A percentile compares a stretch with the other conserved stretches of the same genome.
These are phyloP conservation scores for Cryphonectria carpinicola DNA, from an alignment of 2,329 filamentous ascomycete genomes.

Conservation along the genomic window DNA sequence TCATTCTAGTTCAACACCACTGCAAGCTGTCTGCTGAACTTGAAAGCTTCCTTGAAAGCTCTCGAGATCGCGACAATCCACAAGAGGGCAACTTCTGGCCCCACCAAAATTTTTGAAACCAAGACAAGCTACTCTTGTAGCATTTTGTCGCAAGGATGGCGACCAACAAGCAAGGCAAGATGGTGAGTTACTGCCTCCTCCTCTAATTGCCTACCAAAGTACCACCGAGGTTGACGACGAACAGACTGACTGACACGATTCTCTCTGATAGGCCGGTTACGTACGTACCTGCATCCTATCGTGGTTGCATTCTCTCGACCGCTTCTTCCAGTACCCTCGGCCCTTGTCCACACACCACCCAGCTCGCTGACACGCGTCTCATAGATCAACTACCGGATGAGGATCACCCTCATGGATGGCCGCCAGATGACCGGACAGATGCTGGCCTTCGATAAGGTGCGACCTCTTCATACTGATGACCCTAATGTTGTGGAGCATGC, in stretches of 20 bases:
- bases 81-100: constrained; percentile 41
- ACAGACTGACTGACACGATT: constrained; percentile 66
- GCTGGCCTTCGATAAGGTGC: constrained; percentile 96
- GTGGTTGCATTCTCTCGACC: not conserved
- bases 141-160: constrained; percentile 61
- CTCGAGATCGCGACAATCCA: constrained; percentile 41
- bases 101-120: constrained; percentile 52
- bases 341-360: not conserved
- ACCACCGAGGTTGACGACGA: constrained; percentile 54
- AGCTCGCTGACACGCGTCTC: constrained; percentile 35
- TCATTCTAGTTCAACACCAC: not conserved
- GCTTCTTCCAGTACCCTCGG: not conserved
- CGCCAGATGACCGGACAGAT: constrained; percentile 97
- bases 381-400: constrained; percentile 99
- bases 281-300: constrained; percentile 53
- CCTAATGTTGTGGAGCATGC: not conserved
- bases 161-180: constrained; percentile 94
- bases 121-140: constrained; percentile 47
- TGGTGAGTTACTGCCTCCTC: constrained; percentile 69
- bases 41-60: constrained; percentile 44
- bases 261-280: constrained; percentile 67
- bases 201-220: constrained; percentile 38
- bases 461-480: constrained; percentile 7
- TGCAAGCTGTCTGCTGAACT: constrained; percentile 45
- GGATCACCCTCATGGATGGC: constrained; percentile 91